Conservation (phyloP, 441 rosid genomes). For the Mallotus repandus region DNA sequence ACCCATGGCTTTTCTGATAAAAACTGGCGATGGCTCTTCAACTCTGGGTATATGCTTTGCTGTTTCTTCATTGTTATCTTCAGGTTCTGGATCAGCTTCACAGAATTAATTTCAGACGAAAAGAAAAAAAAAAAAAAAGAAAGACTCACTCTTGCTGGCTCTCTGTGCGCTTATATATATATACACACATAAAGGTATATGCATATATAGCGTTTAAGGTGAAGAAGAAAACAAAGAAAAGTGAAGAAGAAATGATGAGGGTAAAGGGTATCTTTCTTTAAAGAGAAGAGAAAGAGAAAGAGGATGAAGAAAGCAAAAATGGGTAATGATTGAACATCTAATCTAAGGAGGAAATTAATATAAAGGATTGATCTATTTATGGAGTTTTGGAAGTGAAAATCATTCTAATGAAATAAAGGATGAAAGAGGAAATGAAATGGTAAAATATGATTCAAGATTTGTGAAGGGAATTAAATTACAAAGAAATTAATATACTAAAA, state of each 20-base stretch:
- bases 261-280: background rate
- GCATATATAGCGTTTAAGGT: background rate
- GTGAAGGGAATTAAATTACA: background rate
- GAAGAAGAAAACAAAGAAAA: background rate
- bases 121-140: too few species aligned
- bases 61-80: constrained; percentile 9
- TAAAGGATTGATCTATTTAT: background rate
- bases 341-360: too few species aligned
- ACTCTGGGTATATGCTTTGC: background rate
- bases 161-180: background rate
- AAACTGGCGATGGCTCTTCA: constrained; percentile 6
- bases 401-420: background rate
- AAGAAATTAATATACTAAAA: background rate
- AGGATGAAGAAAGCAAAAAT: background rate
- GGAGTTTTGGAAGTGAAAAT: background rate
- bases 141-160: too few species aligned
- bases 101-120: too few species aligned
- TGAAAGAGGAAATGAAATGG: background rate
- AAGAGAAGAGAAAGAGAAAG: background rate
- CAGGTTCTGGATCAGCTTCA: too few species aligned
- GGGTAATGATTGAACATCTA: too few species aligned
- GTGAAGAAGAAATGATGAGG: background rate
- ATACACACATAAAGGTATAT: background rate
- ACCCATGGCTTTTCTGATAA: constrained; percentile 14
- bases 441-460: background rate